phyloP scores from a whole-genome alignment of 176 grass and related monocot genomes.

The Triticum urartu region DNA sequence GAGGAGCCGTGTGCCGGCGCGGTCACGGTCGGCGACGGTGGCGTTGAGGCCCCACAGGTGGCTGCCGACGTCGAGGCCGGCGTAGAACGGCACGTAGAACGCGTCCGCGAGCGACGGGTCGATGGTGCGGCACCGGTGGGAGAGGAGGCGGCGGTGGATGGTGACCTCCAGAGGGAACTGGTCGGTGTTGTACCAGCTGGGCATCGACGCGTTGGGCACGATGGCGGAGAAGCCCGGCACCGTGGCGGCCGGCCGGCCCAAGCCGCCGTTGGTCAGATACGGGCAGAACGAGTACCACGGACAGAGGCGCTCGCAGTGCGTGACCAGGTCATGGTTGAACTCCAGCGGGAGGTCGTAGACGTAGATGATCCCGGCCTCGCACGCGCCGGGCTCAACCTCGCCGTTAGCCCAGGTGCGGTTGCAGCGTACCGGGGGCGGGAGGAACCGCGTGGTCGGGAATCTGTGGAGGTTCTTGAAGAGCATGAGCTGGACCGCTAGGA shows the following conservation, averaged over 20 bases:
- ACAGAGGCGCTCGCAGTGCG: conserved; percentile 50
- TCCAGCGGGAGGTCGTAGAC: conserved; percentile 69
- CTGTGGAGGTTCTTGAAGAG: conserved; percentile 42
- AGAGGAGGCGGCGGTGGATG: conserved; percentile 71
- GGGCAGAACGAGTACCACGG: conserved; percentile 75
- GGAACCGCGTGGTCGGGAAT: conserved; percentile 37
- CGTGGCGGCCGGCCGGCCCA: conserved; percentile 39
- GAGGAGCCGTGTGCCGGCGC: conserved; percentile 46
- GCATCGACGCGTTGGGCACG: conserved; percentile 29
- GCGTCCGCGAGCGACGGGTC: conserved; percentile 56
- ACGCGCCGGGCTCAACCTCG: conserved; percentile 21
- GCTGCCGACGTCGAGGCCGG: conserved; percentile 63
- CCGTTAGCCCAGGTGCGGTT: conserved; percentile 26
- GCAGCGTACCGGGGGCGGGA: conserved; percentile 31
- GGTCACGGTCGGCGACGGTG: conserved; percentile 55
- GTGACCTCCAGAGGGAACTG: conserved; percentile 79
- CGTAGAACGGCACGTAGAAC: conserved; percentile 90
- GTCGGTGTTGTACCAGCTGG: conserved; percentile 75
- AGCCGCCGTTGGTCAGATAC: conserved; percentile 51
- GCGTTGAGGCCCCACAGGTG: conserved; percentile 67
- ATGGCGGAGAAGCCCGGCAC: conserved; percentile 28
- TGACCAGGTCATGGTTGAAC: conserved; percentile 76
- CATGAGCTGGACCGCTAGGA: conserved; percentile 55
- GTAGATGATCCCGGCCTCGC: conserved; percentile 52
- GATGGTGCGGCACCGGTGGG: conserved; percentile 68